Base-by-base conservation (phyloP, 495 filamentous ascomycete genomes). In the Penicillium diatomitis region DNA sequence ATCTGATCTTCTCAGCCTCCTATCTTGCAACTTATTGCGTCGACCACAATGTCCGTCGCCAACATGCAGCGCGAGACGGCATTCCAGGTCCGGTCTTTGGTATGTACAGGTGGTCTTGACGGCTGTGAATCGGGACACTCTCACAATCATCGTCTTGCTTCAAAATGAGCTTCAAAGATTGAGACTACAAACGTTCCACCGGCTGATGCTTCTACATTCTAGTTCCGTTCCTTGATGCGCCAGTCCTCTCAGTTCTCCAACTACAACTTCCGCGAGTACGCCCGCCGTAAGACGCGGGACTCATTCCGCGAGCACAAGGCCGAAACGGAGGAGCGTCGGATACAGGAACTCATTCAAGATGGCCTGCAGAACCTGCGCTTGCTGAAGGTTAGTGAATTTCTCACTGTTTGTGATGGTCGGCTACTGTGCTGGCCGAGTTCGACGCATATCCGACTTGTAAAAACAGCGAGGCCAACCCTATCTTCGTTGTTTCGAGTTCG, bases 251-350 rank as follows among this genome's bases (percentile, higher is more conserved):
- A 94, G 56, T 98, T 97, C 67, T 81, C 90, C 45, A 77, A 83
- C 52, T 98, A 96, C 76, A 97, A 96, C 67, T 98, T 96, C 77
- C 81, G 92, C 63, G 91, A 97, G 58, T 98, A 96, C 70, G 90
- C 94, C 31, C 87, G 80, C 63, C 83, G 94, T 49, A 79, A 92
- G 61, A 91, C 92, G 57, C 74, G 73, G 58, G 92, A 96, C 72
- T 80, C 87, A 7, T 98, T 98, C 65, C 79, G 86, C 48, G 90
- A 91, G 65, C 77, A 94, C 62, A 64, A 75, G 48, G 76, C 75
- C 47, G 72, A 72, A 51, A 73, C 77, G 8, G 79, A 87, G 50
- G 90, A 92, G 39, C 73, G 90, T 53, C 72, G 75, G 68, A 77
- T 94, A 64, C 89, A 96, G 65, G 88, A 92, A 62, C 70, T 96